Base-by-base conservation (phyloP, 1,284 basidiomycete species). In the Malassezia sp. region DNA sequence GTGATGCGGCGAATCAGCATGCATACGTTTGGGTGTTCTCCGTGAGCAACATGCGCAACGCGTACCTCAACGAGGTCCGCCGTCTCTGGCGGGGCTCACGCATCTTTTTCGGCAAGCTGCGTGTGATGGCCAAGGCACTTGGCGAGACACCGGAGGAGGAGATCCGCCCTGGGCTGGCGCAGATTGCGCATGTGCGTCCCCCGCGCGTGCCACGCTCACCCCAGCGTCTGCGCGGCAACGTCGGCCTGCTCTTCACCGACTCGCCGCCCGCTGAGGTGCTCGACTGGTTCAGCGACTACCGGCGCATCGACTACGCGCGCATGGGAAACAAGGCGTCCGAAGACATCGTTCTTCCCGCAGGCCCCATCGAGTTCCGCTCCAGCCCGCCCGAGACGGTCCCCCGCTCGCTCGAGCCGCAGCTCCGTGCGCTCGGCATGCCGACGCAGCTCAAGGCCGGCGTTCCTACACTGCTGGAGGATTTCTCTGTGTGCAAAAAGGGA, bases 51-150 rank as follows among this genome's bases (percentile, higher is more conserved):
- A 91, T 95, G 86, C 79, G 91, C 49, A 96, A 91, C 74, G 76
- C 86, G 30, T 84, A 89, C 72, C 75, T 99, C 34, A 89, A 96
- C 76, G 89, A 87, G 53, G 85, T 96, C 34, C 79, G 91, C 57
- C 81, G 80, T 54, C 76, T 87, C 59, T 99, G 91, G 91, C 86
- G 86, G 76, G 85, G 84, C 26, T 50, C 56, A 27, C 60, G 57
- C 44, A 82, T 97, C 74, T 91, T 91, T 72, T 87, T 93, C 74
- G 91, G 87, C 29, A 79, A 84, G 65, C 82, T 84, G 56, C 83
- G 85, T 27, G 86, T 97, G 34, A 87, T 97, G 83, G 85, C 88
- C 32, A 90, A 90, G 72, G 91, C 88, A 34, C 76, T 99, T n/a
- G 91, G 91, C 4, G 79, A 80, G 42, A 83, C 84, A 6, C 77